These are phyloP conservation scores for Claviceps sorghi DNA, from an alignment of 2,329 filamentous ascomycete genomes.

Conservation along the genomic window DNA sequence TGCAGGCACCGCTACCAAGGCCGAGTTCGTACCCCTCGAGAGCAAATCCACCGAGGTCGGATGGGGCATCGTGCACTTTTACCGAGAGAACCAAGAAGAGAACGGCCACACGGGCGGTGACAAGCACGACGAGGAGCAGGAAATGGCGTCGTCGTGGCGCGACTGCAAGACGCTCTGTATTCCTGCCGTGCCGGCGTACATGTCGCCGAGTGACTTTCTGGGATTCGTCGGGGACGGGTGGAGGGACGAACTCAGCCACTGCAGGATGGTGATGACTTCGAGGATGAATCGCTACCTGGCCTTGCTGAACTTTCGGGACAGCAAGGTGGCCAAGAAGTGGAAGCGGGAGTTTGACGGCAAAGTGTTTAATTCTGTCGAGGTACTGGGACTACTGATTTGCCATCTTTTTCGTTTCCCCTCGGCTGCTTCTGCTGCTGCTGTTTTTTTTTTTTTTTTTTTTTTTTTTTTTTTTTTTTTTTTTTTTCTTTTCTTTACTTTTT, in stretches of 20 bases:
- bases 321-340: conserved; percentile 62
- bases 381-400: too few relatives aligned
- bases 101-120: conserved; percentile 33
- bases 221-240: conserved; percentile 85
- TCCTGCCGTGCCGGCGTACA: conserved; percentile 84
- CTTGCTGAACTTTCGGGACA: conserved; percentile 79
- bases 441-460: background rate
- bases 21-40: conserved; percentile 57
- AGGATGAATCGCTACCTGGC: conserved; percentile 87
- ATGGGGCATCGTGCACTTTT: conserved; percentile 90
- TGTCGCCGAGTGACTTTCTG: conserved; percentile 79
- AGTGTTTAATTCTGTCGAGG: conserved; percentile 83
- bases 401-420: too few relatives aligned
- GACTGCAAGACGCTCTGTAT: conserved; percentile 85
- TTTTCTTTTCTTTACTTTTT: background rate
- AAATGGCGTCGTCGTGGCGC: conserved; percentile 23
- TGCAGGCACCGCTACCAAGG: conserved; percentile 67
- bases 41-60: conserved; percentile 63
- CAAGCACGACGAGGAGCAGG: conserved; percentile 11
- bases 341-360: conserved; percentile 81
- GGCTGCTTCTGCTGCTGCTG: too few relatives aligned
- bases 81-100: conserved; percentile 67
- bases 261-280: conserved; percentile 83
- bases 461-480: background rate
- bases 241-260: conserved; percentile 76